phyloP scores from a whole-genome alignment of 345 rosid species.

The Linum tenue region DNA sequence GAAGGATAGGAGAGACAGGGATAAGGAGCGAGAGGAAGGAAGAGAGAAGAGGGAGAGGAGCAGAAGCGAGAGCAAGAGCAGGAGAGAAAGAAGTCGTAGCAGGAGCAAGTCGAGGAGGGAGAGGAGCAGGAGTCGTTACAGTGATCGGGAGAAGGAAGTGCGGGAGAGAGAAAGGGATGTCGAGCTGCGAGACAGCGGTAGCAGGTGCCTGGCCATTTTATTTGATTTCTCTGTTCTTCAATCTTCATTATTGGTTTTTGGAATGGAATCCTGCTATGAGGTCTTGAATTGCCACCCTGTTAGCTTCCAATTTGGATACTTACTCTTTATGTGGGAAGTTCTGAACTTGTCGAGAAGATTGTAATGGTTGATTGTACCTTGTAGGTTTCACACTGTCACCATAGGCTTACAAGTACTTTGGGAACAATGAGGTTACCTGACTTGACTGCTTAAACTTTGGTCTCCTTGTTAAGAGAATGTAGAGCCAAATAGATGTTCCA shows the following conservation, averaged over 20 bases:
- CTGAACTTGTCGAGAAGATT: background rate
- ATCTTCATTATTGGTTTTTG: background rate
- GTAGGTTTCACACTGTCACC: background rate
- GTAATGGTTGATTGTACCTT: background rate
- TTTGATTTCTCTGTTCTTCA: background rate
- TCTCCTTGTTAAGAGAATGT: background rate
- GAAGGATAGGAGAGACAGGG: slow-evolving; percentile 30
- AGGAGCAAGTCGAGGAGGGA: background rate
- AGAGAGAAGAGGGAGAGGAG: background rate
- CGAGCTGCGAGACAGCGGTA: slow-evolving; percentile 36
- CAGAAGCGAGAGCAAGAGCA: slow-evolving; percentile 4
- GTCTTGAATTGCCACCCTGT: background rate
- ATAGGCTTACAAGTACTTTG: background rate
- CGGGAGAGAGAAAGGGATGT: slow-evolving; percentile 27
- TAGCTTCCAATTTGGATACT: too few species aligned
- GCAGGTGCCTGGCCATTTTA: background rate
- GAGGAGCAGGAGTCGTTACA: slow-evolving; percentile 1
- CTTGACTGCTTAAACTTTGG: background rate
- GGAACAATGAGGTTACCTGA: background rate
- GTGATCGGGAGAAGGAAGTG: background rate
- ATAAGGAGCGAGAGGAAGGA: slow-evolving; percentile 24
- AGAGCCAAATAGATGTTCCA: background rate
- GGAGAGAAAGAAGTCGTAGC: background rate
- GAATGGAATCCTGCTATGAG: background rate
- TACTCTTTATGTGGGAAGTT: background rate